Base-by-base conservation (phyloP, 768 basidiomycete species). In the Rhodotorula graminis region DNA sequence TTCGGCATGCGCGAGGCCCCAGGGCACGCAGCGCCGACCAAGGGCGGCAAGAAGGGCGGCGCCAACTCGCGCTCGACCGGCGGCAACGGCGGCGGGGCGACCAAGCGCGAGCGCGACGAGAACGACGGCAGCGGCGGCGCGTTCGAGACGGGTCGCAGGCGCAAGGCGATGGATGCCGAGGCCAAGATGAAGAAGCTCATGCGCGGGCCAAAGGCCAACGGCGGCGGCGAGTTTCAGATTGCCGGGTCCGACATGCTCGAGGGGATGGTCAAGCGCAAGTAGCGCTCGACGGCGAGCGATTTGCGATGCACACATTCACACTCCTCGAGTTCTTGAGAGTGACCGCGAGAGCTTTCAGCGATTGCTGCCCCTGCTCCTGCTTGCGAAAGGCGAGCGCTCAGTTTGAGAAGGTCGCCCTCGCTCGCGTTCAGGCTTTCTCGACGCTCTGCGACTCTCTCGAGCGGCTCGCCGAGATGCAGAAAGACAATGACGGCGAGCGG, bases 1-100 rank as follows among this genome's bases (percentile, higher is more conserved):
- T 95, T 95, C 78, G 91, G 90, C 1, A 84, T 94, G 74, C 89
- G 93, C 44, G 93, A 94, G 42, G 89, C 93, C 16, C 92, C 93
- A n/a, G 75, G 75, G 19, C 12, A 27, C 2, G 58, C 64, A 6
- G 21, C 25, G 9, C 8, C 37, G 3, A 42, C 37, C 29, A 16
- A 12, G 16, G 49, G 52, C 49, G 55, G 46, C 27, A 18, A 18
- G 37, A 65, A 61, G 55, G 37, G 23, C 29, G 37, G 23, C 29
- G 59, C 46, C 23, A 8, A 25, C 52, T 23, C 9, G 23, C 37
- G 62, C 31, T 21, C 42, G 55, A 23, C 67, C 60, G 60, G 3
- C 27, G 1, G n/a, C 42, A n/a, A n/a, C n/a, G 53, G 21, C 58
- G 44, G 29, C 5, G 25, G 12, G 25, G 37, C 37, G 37, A 37